Evolutionary conservation across 305 asterid species (phyloP), one percentile per base, ranked within the genome.

Genomic region (Salvia sclarea): DNA sequence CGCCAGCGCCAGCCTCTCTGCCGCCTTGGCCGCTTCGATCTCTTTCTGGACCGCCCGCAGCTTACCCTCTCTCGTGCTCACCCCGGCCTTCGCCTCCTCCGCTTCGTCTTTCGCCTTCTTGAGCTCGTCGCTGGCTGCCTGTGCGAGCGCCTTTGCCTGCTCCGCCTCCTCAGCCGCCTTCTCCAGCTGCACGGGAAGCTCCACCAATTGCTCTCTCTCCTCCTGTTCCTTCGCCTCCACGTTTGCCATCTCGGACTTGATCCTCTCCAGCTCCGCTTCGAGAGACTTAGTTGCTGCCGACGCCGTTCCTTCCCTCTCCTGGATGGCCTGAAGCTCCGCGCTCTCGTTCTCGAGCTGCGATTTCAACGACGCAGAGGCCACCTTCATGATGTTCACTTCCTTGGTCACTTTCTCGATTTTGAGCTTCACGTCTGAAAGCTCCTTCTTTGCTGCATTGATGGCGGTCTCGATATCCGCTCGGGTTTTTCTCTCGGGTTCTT

Each of bases 21-120:
- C 73, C 18, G 96, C 97, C 70, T 70, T 87, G 6, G 98, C 91
- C 0, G 97, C 88, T 69, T 89, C 98, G n/a, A 86, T 91, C 79
- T 91, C 96, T 80, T 85, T 88, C 63, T 76, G 75, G 44, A 85
- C 86, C 3, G 93, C 91, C 6, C 69, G 83, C 69, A 95, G 68
- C 62, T 86, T 80, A 33, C 86, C 84, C 75, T 86, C 92, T 61
- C 72, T 61, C 4, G 82, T 71, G 24, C 77, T 79, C 6, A 84
- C 89, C 64, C 78, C 89, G 0, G 94, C 88, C 75, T 86, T 95
- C 0, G 96, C 95, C 60, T 83, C 83, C 22, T 84, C 90, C 0
- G 82, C 92, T 73, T 88, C 97, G 28, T 83, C 87, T 74, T 75
- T 86, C 0, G 86, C 95, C 47, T 77, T 92, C 64, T 70, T 60